Percentiles rank a stretch among this genome's conserved stretches.
Conservation (phyloP, 768 basidiomycete genomes). For the Cystoderma amianthinum region DNA sequence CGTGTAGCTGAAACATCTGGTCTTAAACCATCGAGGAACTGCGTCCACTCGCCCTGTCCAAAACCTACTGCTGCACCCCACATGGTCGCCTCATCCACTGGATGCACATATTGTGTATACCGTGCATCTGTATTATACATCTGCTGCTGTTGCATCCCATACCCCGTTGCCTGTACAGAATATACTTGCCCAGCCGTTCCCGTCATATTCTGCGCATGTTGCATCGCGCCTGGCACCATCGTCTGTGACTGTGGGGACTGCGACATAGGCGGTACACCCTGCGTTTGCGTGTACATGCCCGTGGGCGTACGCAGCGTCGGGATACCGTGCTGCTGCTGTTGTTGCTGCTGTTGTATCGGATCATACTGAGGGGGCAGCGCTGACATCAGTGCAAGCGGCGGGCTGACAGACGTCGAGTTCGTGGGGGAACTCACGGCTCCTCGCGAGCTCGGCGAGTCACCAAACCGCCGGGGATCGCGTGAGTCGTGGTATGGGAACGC, state of each 20-base stretch:
- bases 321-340: constrained; percentile 15
- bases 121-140: constrained; percentile 33
- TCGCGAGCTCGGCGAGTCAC: constrained; percentile 41
- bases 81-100: constrained; percentile 57
- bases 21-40: constrained; percentile 57
- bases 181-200: background rate
- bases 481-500: constrained; percentile 80
- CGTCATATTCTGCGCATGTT: background rate
- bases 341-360: no score
- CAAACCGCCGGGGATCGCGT: constrained; percentile 42
- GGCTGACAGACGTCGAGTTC: constrained; percentile 53
- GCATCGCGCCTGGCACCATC: constrained; percentile 8
- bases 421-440: constrained; percentile 47
- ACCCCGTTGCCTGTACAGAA: constrained; percentile 6
- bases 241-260: constrained; percentile 21
- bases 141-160: constrained; percentile 14
- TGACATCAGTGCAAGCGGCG: constrained; percentile 32
- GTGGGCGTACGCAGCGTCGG: constrained; percentile 20
- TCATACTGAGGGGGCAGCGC: constrained; percentile 32
- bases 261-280: constrained; percentile 9
- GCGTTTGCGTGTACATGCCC: constrained; percentile 7
- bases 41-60: constrained; percentile 69
- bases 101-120: constrained; percentile 40
- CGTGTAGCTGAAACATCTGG: constrained; percentile 27
- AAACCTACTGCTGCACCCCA: constrained; percentile 75